These are phyloP conservation scores for Durotheca rogersii DNA, from an alignment of 495 filamentous ascomycete species.

Conservation along the genomic window DNA sequence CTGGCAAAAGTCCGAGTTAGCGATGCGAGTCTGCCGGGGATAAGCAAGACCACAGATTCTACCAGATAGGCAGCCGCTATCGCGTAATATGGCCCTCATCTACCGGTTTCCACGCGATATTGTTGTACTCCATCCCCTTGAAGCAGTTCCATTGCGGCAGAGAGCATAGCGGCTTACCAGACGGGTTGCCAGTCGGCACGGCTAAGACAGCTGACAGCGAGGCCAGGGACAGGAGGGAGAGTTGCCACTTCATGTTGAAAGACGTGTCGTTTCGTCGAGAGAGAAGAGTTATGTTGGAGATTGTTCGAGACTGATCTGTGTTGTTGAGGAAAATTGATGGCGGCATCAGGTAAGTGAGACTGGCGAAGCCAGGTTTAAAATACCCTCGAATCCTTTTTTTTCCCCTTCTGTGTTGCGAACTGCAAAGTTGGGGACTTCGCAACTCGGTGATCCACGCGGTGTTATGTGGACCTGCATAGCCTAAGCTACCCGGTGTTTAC, in stretches of 20 bases:
- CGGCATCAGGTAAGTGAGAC: no score
- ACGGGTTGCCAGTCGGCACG: not conserved
- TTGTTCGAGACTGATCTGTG: not conserved
- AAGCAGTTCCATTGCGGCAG: not conserved
- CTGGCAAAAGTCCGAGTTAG: not conserved
- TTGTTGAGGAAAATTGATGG: not conserved
- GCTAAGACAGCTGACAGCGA: not conserved
- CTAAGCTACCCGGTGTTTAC: no score
- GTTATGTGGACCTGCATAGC: no score
- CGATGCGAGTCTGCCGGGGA: not conserved
- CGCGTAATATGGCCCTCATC: not conserved
- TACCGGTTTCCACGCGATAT: not conserved
- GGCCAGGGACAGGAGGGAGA: not conserved
- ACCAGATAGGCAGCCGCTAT: not conserved
- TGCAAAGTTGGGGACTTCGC: no score
- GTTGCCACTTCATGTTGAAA: slow-evolving; percentile 2
- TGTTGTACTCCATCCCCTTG: not conserved
- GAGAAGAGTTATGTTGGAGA: no score
- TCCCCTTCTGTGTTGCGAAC: no score
- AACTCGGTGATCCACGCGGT: no score
- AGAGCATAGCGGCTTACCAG: slow-evolving; percentile 2
- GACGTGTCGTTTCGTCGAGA: no score
- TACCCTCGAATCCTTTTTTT: no score
- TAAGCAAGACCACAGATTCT: not conserved
- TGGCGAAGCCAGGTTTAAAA: no score